Base-by-base conservation (phyloP, 164 flowering plant genomes). In the Tinospora cordifolia region DNA sequence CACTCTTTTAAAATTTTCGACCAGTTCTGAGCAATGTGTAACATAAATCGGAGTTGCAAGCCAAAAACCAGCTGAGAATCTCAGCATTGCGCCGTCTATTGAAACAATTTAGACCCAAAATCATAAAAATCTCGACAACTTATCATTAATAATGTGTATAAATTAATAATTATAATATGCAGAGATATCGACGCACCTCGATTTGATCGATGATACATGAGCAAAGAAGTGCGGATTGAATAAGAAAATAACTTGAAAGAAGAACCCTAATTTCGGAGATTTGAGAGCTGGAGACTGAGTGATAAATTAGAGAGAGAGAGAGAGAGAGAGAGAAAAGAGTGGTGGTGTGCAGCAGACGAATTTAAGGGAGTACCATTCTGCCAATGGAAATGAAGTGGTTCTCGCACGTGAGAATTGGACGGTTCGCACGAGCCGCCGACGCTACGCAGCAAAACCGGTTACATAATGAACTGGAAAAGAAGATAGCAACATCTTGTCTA, bases 371-470 rank as follows among this genome's bases (percentile, higher is more conserved):
- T 71, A 30, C 63, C 65, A 44, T 44, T 21, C 70, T 68, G 39
- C 84, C 84, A 84, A 76, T 80, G 69, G 73, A 69, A 72, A 22
- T 1, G 21, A 36, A 65, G 67, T 10, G 62, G 40, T 57, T 14
- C 30, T 77, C 67, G 69, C 83, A 74, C 80, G 81, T 66, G 82
- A 41, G 41, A 9, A 30, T 30, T 22, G 19, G 72, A 81, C 79
- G 36, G 57, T 40, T 17, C 69, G 68, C 71, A 73, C 85, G 85
- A 81, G 85, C 75, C 71, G 81, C 87, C 85, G 85, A 84, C 85
- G 82, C 81, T 21, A 54, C 22, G 24, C 22, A 44, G 47, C 47
- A 44, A 44, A 44, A 44, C 12, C 47, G 47, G 0, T 44, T 44
- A 44, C 47, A 44, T 14, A 14, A 14, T 9, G 47, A 54, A 54